phyloP scores from a whole-genome alignment of 495 filamentous ascomycete genomes.

The Jackrogersella minutella region DNA sequence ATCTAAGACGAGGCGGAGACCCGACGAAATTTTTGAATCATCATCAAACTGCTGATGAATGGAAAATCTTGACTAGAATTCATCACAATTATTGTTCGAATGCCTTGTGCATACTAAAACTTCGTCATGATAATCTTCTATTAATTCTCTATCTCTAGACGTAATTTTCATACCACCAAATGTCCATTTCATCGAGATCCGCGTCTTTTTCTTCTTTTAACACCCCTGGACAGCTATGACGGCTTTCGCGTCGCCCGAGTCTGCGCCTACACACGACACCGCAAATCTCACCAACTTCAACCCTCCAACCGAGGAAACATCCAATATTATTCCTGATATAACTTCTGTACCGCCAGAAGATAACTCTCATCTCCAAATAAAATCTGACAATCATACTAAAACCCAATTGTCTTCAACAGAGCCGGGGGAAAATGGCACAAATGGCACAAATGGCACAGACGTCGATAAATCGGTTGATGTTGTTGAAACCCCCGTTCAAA shows the following conservation, averaged over 20 bases:
- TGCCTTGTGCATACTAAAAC: constrained; percentile 68
- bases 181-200: constrained; percentile 71
- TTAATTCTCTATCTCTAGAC: constrained; percentile 67
- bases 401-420: constrained; percentile 25
- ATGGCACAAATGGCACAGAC: constrained; percentile 31
- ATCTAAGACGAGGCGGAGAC: constrained; percentile 44
- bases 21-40: constrained; percentile 50
- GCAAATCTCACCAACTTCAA: constrained; percentile 40
- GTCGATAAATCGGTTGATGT: constrained; percentile 9
- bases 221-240: constrained; percentile 58
- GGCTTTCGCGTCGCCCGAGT: constrained; percentile 58
- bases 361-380: constrained; percentile 2
- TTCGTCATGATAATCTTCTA: constrained; percentile 57
- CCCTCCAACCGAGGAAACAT: constrained; percentile 18
- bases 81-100: constrained; percentile 51
- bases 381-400: constrained; percentile 8
- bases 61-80: constrained; percentile 47
- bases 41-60: constrained; percentile 57
- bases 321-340: not conserved
- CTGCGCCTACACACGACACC: constrained; percentile 51
- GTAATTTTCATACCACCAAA: constrained; percentile 66
- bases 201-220: constrained; percentile 55
- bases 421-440: constrained; percentile 34
- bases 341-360: not conserved
- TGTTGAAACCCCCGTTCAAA: constrained; percentile 21